Conservation (phyloP, 2,329 filamentous ascomycete genomes). For the Beauveria rudraprayagi region DNA sequence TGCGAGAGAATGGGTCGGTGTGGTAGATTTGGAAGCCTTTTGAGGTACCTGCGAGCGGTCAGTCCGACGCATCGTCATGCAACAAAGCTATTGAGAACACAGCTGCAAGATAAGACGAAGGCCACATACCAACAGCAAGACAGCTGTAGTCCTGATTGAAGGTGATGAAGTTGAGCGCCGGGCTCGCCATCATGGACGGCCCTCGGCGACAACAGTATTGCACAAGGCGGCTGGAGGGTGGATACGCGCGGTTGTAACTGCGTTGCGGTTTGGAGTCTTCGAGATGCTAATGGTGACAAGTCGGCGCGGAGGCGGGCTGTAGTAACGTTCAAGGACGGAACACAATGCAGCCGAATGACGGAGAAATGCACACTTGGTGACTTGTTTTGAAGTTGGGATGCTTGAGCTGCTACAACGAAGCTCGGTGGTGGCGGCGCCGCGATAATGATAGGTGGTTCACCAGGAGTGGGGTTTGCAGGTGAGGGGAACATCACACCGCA, state of each 20-base stretch:
- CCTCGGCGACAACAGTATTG: conserved; percentile 4
- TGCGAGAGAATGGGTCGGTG: conserved; percentile 91
- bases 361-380: conserved; percentile 2
- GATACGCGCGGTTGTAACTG: background rate
- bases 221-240: background rate
- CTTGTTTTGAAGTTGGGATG: conserved; percentile 3
- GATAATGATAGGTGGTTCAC: background rate
- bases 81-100: background rate
- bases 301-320: background rate
- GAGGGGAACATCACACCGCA: background rate
- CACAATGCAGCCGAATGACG: conserved; percentile 4
- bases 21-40: conserved; percentile 95
- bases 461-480: conserved; percentile 2
- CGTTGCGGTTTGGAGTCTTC: background rate
- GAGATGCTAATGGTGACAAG: background rate
- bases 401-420: background rate
- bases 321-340: background rate
- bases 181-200: conserved; percentile 49
- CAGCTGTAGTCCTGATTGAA: conserved; percentile 99
- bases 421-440: background rate
- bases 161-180: conserved; percentile 91
- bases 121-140: conserved; percentile 70
- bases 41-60: conserved; percentile 58
- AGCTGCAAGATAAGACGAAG: background rate
- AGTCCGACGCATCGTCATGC: background rate